Evolutionary conservation across 78 protist genomes (phyloP).

Genomic region (Tieghemostelium lacteum): DNA sequence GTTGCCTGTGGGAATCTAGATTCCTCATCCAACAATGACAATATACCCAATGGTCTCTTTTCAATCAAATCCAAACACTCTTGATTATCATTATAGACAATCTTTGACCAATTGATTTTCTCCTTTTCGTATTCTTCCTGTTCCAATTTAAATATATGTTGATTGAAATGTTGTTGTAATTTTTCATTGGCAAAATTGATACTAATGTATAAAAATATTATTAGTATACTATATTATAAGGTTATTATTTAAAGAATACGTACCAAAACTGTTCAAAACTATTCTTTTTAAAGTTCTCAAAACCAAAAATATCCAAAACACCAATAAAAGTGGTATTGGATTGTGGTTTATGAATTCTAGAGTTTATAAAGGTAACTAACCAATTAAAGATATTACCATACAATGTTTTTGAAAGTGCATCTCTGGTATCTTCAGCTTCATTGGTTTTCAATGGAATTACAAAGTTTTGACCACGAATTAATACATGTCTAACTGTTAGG

Average conservation of each 20-base stretch:
- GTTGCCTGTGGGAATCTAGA: constrained; percentile 85
- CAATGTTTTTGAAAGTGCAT: constrained; percentile 89
- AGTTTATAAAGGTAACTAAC: constrained; percentile 84
- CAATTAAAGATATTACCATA: constrained; percentile 88
- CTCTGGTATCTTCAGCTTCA: constrained; percentile 86
- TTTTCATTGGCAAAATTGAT: constrained; percentile 95
- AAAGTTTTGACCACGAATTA: constrained; percentile 79
- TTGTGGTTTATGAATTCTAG: constrained; percentile 70
- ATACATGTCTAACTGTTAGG: constrained; percentile 63
- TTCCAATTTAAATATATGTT: constrained; percentile 89
- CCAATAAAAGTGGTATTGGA: constrained; percentile 84
- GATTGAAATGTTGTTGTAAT: constrained; percentile 94
- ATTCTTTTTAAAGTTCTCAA: constrained; percentile 88
- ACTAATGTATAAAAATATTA: not conserved
- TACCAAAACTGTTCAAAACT: constrained; percentile 94
- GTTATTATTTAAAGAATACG: not conserved
- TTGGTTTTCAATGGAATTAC: constrained; percentile 75
- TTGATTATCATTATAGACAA: constrained; percentile 82
- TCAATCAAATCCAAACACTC: constrained; percentile 87
- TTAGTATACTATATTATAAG: not conserved
- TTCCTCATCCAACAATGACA: constrained; percentile 90
- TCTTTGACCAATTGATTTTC: constrained; percentile 82
- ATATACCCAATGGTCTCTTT: constrained; percentile 85
- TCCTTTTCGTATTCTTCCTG: constrained; percentile 91
- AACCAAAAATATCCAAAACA: constrained; percentile 94